These are phyloP conservation scores for Zymoseptoria ardabiliae DNA, from an alignment of 2,329 filamentous ascomycete genomes.

Conservation along the genomic window DNA sequence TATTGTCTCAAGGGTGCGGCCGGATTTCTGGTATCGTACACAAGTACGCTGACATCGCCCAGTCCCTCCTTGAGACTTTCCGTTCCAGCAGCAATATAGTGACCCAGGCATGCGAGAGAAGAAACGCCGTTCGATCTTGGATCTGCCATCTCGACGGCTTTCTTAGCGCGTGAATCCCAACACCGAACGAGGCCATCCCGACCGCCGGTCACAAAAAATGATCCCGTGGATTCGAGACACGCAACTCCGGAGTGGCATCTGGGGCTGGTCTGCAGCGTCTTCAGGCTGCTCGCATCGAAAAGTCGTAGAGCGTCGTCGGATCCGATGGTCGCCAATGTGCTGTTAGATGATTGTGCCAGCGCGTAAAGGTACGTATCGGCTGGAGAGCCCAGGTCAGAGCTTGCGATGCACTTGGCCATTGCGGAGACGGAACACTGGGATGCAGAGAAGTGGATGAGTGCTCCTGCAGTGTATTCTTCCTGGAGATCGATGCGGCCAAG, in stretches of 20 bases:
- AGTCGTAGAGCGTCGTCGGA: conserved; percentile 65
- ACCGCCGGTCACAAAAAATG: conserved; percentile 59
- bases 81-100: conserved; percentile 63
- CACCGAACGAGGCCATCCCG: conserved; percentile 56
- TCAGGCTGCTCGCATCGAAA: conserved; percentile 54
- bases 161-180: conserved; percentile 20
- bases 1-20: conserved; percentile 33
- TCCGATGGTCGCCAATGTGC: conserved; percentile 52
- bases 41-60: conserved; percentile 32
- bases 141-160: conserved; percentile 24
- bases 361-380: conserved; percentile 49
- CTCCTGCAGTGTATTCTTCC: neutral
- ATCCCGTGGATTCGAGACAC: conserved; percentile 46
- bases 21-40: conserved; percentile 37
- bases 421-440: neutral
- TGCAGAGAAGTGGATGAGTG: neutral
- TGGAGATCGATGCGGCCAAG: neutral
- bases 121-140: conserved; percentile 50
- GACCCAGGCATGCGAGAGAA: conserved; percentile 56
- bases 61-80: conserved; percentile 43
- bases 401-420: conserved; percentile 12
- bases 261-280: conserved; percentile 42
- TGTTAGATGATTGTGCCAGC: conserved; percentile 36
- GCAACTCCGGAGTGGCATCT: conserved; percentile 58
- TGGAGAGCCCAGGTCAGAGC: conserved; percentile 4